These are phyloP conservation scores for Kwoniella dendrophila DNA, from an alignment of 768 basidiomycete species.

Conservation along the genomic window DNA sequence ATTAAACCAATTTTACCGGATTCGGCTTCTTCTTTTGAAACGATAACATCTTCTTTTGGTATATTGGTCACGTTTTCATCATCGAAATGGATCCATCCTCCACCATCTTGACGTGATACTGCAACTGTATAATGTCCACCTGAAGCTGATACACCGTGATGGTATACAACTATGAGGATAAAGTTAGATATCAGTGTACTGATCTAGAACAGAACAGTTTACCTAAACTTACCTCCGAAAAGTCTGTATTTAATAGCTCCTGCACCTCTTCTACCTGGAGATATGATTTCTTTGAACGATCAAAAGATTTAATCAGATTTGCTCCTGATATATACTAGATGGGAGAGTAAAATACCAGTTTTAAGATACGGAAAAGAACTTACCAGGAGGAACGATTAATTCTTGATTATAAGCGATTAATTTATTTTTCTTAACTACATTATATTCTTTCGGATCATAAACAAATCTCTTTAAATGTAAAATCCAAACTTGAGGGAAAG, in stretches of 20 bases:
- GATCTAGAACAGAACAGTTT: background rate
- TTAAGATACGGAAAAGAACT: constrained; percentile 39
- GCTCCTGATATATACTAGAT: too few relatives aligned
- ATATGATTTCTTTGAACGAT: constrained; percentile 63
- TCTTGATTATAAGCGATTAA: constrained; percentile 75
- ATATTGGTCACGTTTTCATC: constrained; percentile 85
- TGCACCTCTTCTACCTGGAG: constrained; percentile 60
- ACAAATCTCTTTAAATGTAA: constrained; percentile 89
- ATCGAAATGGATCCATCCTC: constrained; percentile 89
- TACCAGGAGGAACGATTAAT: constrained; percentile 73
- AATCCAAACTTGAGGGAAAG: constrained; percentile 78
- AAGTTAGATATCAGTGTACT: too few relatives aligned
- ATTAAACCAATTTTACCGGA: constrained; percentile 45
- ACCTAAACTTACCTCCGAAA: constrained; percentile 69
- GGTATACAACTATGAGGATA: constrained; percentile 89
- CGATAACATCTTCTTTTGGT: constrained; percentile 56
- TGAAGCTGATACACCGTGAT: constrained; percentile 85
- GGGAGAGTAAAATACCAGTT: too few relatives aligned
- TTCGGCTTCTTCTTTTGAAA: constrained; percentile 71
- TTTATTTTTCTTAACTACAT: constrained; percentile 84
- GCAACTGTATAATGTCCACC: constrained; percentile 96
- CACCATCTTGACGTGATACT: constrained; percentile 69
- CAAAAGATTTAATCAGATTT: too few relatives aligned
- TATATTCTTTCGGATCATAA: constrained; percentile 73
- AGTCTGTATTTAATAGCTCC: constrained; percentile 70